Base-by-base conservation (phyloP, 208 protist genomes). In the Angomonas desouzai region DNA sequence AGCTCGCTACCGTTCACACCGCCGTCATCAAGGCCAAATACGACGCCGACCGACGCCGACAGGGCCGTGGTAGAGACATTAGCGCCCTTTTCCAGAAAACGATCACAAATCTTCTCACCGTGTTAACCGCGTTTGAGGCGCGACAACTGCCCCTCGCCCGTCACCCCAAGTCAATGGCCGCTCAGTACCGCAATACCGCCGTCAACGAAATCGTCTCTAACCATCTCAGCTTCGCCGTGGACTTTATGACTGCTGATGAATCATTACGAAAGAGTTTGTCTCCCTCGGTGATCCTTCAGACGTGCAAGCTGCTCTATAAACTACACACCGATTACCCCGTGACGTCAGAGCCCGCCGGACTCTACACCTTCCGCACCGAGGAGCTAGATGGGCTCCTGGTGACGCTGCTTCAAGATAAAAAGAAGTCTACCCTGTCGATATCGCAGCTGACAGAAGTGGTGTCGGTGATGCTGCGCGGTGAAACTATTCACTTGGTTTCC, bases 401-500 rank as follows among this genome's bases (percentile, higher is more conserved):
- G n/a, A 65, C 80, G 10, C 56, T 89, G 48, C 49, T 60, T 10
- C 29, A 13, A 2, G 49, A 56, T 36, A 22, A 16, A 23, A 34
- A 43, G n/a, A 22, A 43, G 28, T 16, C 20, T 23, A 13, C 55
- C 29, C 29, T 36, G 81, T 89, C 22, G 75, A 68, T 0, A 72
- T 75, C 4, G 25, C 55, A 45, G 32, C 55, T 94, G 48, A 74
- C 73, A 16, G 87, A 94, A 51, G 74, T 91, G 11, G 80, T 82
- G 4, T 76, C 81, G 10, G 82, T 94, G 18, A 89, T 89, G 79
- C 91, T 80, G 38, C 68, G 76, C 13, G 66, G 66, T 13, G 68
- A 76, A 16, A 89, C 82, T 18, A 82, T 91, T 48, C 84, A 91
- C 67, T 76, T 81, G 65, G 58, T 94, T 20, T 86, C 87, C 10